Base-by-base conservation (phyloP, 2,329 filamentous ascomycete species). In the Fusarium oligoseptatum region DNA sequence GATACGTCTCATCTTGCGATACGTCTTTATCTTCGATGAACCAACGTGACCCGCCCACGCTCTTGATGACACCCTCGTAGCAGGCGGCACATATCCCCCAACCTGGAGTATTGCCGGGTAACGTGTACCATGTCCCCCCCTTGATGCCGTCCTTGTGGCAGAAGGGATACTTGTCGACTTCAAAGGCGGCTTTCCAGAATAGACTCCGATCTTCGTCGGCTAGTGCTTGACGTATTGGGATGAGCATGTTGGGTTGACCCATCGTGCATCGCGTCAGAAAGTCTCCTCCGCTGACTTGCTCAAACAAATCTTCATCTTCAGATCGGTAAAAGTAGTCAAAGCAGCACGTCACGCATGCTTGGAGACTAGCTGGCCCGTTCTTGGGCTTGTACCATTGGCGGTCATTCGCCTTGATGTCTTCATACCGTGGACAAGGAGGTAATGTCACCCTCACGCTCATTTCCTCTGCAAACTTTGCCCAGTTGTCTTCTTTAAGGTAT, bases 31-130 rank as follows among this genome's bases (percentile, higher is more conserved):
- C 64, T 76, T 80, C 11, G 15, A 79, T 73, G 52, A 85, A 83
- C 62, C 80, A 80, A 4, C 66, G 60, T 0, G 75, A 64, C 4
- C 85, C 66, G 4, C 73, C 78, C 3, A 83, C 67, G 1, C 82
- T 71, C 64, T 81, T 79, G 9, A 81, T 64, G 27, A 85, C 69
- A 8, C 74, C 78, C 5, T 78, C 79, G 32, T 81, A 80, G 64
- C 84, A 86, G 1, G 79, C 78, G 5, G 78, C 80, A 66, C 83
- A 85, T 24, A 86, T 75, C 12, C 71, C 76, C 64, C 85, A 86
- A 0, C 76, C 74, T 0, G 37, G 17, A 17, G 82, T 81, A 57
- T 83, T 68, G 6, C 79, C 81, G 2, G 76, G 70, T 0, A 84
- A 70, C 0, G 81, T 82, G 58, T 82, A 84, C 83, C 83, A 85